Base-by-base conservation (phyloP, 2,329 filamentous ascomycete species). In the Fusarium setosum region DNA sequence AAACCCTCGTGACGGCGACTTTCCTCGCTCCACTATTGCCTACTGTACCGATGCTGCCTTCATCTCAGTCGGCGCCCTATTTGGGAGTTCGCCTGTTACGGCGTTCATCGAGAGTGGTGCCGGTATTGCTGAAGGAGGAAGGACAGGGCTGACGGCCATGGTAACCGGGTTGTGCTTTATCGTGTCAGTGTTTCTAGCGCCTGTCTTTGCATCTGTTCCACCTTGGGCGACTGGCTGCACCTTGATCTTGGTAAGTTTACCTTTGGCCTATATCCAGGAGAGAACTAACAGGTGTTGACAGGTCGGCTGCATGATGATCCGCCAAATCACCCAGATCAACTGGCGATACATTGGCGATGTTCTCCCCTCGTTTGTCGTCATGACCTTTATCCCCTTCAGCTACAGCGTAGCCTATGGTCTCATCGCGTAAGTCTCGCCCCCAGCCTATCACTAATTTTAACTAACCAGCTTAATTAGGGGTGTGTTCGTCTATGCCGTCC, bases 21-120 rank as follows among this genome's bases (percentile, higher is more conserved):
- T 97, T 64, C 92, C 94, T 51, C 90, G 93, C 37, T 94, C 92
- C 3, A 93, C 93, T 1, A 80, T 95, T 29, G 94, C 94, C 2
- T 94, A 93, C 75, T 90, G 86, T 69, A 88, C 86, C 4, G 91
- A 94, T 66, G 90, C 91, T 1, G 77, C 89, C 13, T 89, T 88
- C 61, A 92, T 93, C 65, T 91, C 90, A 1, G 86, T 93, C 47
- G 90, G 90, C 4, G 86, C 88, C 0, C 80, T 94, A 1, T 83
- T 93, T 57, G 91, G 90, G 4, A 87, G 84, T 40, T 90, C 90
- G 0, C 91, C 91, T 0, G 88, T 92, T 1, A 93, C 91, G 0
- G 89, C 89, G 4, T 93, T 92, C 75, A 89, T 93, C 61, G 91
- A 93, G 74, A 91, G 88, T 44, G 90, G 90, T 59, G 90, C 91